A percentile compares a stretch with the other conserved stretches of the same genome.
Evolutionary conservation across 2,329 filamentous ascomycete species (phyloP).

Genomic region (Apiospora sp.): DNA sequence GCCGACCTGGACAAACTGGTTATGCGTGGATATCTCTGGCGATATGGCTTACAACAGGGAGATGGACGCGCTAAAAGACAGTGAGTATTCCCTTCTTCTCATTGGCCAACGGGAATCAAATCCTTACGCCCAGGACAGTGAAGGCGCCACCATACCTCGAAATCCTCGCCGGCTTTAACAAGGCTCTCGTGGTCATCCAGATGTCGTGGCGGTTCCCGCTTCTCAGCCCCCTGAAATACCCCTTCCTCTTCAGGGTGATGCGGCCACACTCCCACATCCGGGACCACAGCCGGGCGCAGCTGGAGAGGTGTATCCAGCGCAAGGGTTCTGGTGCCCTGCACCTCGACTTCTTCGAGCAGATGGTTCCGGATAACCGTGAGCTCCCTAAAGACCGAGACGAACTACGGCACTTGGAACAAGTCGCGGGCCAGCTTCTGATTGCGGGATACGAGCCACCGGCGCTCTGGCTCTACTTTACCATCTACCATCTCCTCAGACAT

Average conservation of each 20-base stretch:
- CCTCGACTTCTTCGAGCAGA: slow-evolving; percentile 32
- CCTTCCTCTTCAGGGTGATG: slow-evolving; percentile 26
- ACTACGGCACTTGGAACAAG: slow-evolving; percentile 24
- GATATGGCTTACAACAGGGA: slow-evolving; percentile 37
- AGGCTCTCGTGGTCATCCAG: slow-evolving; percentile 26
- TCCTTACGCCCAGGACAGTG: background rate
- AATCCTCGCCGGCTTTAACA: slow-evolving; percentile 27
- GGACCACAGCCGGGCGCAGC: slow-evolving; percentile 28
- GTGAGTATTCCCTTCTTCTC: slow-evolving; percentile 24
- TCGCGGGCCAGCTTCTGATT: slow-evolving; percentile 33
- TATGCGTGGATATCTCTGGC: slow-evolving; percentile 35
- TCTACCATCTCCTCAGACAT: background rate
- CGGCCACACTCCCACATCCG: slow-evolving; percentile 27
- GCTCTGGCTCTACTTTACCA: slow-evolving; percentile 32
- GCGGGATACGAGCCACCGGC: slow-evolving; percentile 33
- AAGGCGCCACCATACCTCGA: slow-evolving; percentile 25
- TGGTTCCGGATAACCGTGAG: slow-evolving; percentile 29
- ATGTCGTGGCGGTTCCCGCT: slow-evolving; percentile 30
- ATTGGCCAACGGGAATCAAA: background rate
- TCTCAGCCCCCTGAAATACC: slow-evolving; percentile 28
- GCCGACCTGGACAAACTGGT: slow-evolving; percentile 35
- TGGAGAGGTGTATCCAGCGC: slow-evolving; percentile 28
- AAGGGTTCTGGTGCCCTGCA: slow-evolving; percentile 26
- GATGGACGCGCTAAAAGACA: slow-evolving; percentile 32
- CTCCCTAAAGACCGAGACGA: slow-evolving; percentile 26